Evolutionary conservation across 306 rosid species (phyloP).

Genomic region (Begonia peltatifolia): DNA sequence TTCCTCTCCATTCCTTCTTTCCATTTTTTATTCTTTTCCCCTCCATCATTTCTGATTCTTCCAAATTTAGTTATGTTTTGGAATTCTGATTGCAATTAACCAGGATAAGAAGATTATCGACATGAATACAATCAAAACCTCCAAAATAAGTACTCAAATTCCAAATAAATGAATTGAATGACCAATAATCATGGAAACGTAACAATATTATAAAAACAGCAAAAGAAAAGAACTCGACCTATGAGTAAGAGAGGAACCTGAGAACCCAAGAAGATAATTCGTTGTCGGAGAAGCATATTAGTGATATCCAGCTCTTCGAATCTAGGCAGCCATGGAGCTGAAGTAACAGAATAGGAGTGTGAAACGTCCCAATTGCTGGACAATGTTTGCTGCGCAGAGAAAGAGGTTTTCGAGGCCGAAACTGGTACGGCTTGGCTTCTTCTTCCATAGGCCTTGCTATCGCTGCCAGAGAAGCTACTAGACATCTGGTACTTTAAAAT

Average conservation of each 20-base stretch:
- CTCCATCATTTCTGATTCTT: too few relatives aligned
- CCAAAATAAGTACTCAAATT: neutral
- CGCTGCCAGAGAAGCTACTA: neutral
- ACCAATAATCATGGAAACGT: neutral
- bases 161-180: neutral
- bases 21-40: too few relatives aligned
- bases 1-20: neutral
- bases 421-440: slow-evolving; percentile 15
- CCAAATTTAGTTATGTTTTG: too few relatives aligned
- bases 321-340: slow-evolving; percentile 46
- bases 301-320: slow-evolving; percentile 82
- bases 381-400: slow-evolving; percentile 31
- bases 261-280: slow-evolving; percentile 88
- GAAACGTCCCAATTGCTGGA: slow-evolving; percentile 52
- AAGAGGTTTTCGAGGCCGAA: slow-evolving; percentile 21
- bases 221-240: neutral
- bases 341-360: slow-evolving; percentile 18
- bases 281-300: slow-evolving; percentile 85
- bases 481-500: slow-evolving; percentile 1
- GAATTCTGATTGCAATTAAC: too few relatives aligned
- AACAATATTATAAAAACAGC: neutral
- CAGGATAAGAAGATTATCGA: too few relatives aligned
- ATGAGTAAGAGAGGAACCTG: slow-evolving; percentile 26
- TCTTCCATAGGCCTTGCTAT: slow-evolving; percentile 6
- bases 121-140: too few relatives aligned